Evolutionary conservation across 1,139 yeast genomes (phyloP), one percentile per base, ranked within the genome.

Genomic region (Taiozyma sp.): DNA sequence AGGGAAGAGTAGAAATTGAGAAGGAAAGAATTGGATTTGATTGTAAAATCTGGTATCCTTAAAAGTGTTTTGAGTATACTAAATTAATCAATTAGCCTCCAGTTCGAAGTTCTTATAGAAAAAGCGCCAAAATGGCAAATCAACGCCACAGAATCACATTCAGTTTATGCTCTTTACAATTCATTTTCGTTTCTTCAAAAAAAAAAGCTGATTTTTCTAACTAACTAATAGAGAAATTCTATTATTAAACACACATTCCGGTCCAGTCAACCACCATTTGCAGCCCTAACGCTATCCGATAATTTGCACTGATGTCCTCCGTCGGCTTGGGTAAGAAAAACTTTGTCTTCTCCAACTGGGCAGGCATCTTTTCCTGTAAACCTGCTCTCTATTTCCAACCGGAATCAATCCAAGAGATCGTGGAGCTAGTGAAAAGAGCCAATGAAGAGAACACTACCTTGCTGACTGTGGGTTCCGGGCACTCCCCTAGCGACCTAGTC

Each of bases 381-480:
- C 97, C 98, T 0, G 83, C 79, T 61, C 79, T 85, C 32, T 86
- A 79, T 59, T 83, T 88, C 64, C 95, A 89, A 68, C 98, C 98
- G 0, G 64, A 71, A 2, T 70, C 73, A 24, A 62, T 85, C 4
- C 86, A 81, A 10, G 88, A 89, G 60, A 81, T 90, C 45, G 72
- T 73, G 50, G 73, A 70, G 40, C 73, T 91, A 51, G 87, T 93
- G 43, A 72, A 77, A 44, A 75, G 75, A 52, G 99, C 98, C 6
- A 72, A 79, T 45, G 63, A 70, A 47, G 65, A 73, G 40, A 73
- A 76, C 21, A 85, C 81, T 58, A 88, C 96, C 19, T 72, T 93
- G 52, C 85, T 88, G 77, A 81, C 89, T 3, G 93, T 88, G 9
- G 99, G 99, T 0, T 83, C 96, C 0, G 97, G 97, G 34, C 98